These are phyloP conservation scores for Agarophyton chilense DNA, from an alignment of 23 red algal species.

Conservation along the genomic window DNA sequence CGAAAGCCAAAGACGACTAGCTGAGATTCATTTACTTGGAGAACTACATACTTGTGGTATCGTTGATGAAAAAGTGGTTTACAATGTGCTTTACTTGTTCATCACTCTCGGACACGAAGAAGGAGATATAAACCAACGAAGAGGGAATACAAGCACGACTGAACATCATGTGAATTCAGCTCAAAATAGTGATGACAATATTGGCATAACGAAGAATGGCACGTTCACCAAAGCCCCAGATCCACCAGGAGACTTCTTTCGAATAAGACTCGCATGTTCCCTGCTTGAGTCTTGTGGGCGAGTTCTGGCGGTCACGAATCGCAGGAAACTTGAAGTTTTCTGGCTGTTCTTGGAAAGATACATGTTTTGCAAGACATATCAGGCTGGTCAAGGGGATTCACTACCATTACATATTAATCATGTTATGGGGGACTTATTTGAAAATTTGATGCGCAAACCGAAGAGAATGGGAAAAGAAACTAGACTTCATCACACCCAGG, in stretches of 20 bases:
- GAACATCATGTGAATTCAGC: neutral
- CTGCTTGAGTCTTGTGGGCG: slow-evolving; percentile 80
- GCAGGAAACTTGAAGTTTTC: slow-evolving; percentile 63
- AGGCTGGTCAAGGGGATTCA: slow-evolving; percentile 63
- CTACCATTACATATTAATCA: slow-evolving; percentile 61
- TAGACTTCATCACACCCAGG: neutral
- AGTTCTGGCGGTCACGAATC: slow-evolving; percentile 37
- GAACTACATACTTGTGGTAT: slow-evolving; percentile 74
- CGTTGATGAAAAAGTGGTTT: slow-evolving; percentile 56
- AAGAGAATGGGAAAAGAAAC: slow-evolving; percentile 16
- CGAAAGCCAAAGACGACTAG: slow-evolving; percentile 80
- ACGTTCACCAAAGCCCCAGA: slow-evolving; percentile 61
- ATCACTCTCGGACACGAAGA: slow-evolving; percentile 75
- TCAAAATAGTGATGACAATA: neutral
- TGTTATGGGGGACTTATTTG: slow-evolving; percentile 57
- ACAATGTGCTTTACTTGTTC: slow-evolving; percentile 69
- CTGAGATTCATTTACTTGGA: slow-evolving; percentile 80
- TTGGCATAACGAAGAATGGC: neutral
- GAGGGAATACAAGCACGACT: neutral
- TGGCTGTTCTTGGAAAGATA: slow-evolving; percentile 68
- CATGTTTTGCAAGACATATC: slow-evolving; percentile 57
- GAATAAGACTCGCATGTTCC: slow-evolving; percentile 70
- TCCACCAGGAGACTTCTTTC: slow-evolving; percentile 76
- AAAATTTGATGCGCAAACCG: slow-evolving; percentile 24
- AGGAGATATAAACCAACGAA: slow-evolving; percentile 11